phyloP scores from a whole-genome alignment of 1,284 basidiomycete species.

The Marasmius oreades region DNA sequence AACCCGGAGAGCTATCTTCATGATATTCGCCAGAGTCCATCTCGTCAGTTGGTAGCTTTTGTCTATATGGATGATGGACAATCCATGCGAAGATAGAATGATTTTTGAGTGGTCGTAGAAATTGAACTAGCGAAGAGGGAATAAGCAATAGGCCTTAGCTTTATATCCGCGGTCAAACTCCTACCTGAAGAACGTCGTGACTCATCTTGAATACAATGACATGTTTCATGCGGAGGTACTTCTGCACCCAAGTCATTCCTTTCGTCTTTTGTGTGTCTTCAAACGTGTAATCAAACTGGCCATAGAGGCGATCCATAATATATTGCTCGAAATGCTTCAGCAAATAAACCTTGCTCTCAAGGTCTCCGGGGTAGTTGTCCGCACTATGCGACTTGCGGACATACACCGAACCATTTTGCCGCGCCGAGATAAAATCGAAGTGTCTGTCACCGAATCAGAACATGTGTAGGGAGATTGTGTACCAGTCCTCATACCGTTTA shows the following conservation, averaged over 20 bases:
- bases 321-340: conserved; percentile 91
- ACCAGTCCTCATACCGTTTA: conserved; percentile 60
- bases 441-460: conserved; percentile 45
- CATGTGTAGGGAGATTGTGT: conserved; percentile 8
- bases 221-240: conserved; percentile 94
- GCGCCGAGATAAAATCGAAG: conserved; percentile 79
- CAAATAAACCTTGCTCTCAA: conserved; percentile 87
- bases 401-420: conserved; percentile 59
- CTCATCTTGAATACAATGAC: conserved; percentile 96
- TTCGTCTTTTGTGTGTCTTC: conserved; percentile 63
- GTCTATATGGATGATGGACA: conserved; percentile 85
- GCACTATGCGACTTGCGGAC: conserved; percentile 67
- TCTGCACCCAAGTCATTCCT: conserved; percentile 94
- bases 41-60: conserved; percentile 79
- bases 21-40: conserved; percentile 73
- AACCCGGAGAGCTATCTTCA: conserved; percentile 49
- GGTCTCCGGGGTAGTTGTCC: conserved; percentile 64
- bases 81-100: conserved; percentile 79
- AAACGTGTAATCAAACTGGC: conserved; percentile 79
- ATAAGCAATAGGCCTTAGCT: not conserved
- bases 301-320: conserved; percentile 84
- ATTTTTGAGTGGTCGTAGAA: conserved; percentile 98
- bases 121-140: conserved; percentile 71
- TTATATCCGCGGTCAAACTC: conserved; percentile 18
- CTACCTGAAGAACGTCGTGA: conserved; percentile 88